These are phyloP conservation scores for Apiospora hydei DNA, from an alignment of 2,329 filamentous ascomycete species.

Conservation along the genomic window DNA sequence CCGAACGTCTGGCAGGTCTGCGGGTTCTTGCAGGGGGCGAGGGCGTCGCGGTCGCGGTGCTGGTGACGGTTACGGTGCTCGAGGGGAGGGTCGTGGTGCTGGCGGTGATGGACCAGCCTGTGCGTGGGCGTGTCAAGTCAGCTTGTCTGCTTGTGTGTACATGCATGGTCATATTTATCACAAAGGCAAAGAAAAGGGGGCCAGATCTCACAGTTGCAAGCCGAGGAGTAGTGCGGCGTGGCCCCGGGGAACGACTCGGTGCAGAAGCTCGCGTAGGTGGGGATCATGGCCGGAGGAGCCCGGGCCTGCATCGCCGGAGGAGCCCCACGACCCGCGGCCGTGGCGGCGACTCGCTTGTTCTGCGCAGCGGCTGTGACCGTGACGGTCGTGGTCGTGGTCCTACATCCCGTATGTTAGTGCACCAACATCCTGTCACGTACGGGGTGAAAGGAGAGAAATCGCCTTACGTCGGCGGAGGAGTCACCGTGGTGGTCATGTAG, in stretches of 20 bases:
- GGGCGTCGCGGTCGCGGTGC: not conserved
- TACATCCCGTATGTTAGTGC: not conserved
- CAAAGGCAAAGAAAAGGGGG: not conserved
- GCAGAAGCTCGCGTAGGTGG: not conserved
- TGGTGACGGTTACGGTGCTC: not conserved
- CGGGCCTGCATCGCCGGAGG: not conserved
- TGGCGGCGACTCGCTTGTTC: not conserved
- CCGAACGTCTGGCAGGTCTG: no score
- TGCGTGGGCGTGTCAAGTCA: not conserved
- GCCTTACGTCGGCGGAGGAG: not conserved
- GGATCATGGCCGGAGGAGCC: not conserved
- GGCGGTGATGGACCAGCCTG: not conserved
- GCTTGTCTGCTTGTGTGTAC: not conserved
- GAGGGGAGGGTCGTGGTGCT: not conserved
- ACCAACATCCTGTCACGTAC: no score
- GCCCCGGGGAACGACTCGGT: not conserved
- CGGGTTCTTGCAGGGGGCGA: no score
- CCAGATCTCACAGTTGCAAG: not conserved
- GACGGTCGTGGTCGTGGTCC: not conserved
- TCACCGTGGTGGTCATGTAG: not conserved
- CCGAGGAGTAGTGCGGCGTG: slow-evolving; percentile 2
- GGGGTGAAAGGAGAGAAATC: no score
- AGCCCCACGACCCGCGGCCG: no score
- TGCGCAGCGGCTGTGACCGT: not conserved
- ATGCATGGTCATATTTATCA: not conserved